phyloP scores from a whole-genome alignment of 805 yeast species.

The Clavispora vitiphila region DNA sequence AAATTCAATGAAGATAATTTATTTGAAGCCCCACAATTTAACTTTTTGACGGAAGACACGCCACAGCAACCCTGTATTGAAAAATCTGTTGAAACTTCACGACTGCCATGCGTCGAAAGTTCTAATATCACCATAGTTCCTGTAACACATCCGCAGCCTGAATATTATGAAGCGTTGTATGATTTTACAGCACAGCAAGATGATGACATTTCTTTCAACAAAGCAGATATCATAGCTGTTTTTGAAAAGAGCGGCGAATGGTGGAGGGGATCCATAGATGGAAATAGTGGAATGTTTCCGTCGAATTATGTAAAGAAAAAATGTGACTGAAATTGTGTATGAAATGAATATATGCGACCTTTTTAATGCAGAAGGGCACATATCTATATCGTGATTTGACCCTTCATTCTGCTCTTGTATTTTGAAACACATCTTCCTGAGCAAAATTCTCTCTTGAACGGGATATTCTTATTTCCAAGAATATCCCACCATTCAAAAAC shows the following conservation, averaged over 20 bases:
- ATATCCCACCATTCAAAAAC: constrained; percentile 67
- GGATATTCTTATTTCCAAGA: constrained; percentile 43
- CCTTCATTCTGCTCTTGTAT: constrained; percentile 15
- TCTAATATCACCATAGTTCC: neutral
- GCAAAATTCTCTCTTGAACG: constrained; percentile 53
- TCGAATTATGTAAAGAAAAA: constrained; percentile 22
- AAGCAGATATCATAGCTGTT: constrained; percentile 41
- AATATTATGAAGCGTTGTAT: constrained; percentile 36
- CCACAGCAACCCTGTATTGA: neutral
- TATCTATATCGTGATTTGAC: neutral
- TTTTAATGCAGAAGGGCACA: neutral
- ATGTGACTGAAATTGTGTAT: neutral
- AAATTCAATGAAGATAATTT: neutral
- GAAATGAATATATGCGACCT: neutral
- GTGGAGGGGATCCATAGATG: constrained; percentile 34
- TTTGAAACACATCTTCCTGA: constrained; percentile 41
- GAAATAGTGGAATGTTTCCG: constrained; percentile 30
- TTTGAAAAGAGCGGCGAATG: constrained; percentile 26
- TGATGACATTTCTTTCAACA: constrained; percentile 40
- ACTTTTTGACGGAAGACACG: neutral
- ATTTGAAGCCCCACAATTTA: neutral
- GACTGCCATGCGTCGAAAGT: neutral
- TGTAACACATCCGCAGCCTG: neutral
- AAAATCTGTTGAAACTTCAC: neutral
- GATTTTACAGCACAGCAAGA: constrained; percentile 29